Base-by-base conservation (phyloP, 768 basidiomycete genomes). In the Sarcodon aspratus region DNA sequence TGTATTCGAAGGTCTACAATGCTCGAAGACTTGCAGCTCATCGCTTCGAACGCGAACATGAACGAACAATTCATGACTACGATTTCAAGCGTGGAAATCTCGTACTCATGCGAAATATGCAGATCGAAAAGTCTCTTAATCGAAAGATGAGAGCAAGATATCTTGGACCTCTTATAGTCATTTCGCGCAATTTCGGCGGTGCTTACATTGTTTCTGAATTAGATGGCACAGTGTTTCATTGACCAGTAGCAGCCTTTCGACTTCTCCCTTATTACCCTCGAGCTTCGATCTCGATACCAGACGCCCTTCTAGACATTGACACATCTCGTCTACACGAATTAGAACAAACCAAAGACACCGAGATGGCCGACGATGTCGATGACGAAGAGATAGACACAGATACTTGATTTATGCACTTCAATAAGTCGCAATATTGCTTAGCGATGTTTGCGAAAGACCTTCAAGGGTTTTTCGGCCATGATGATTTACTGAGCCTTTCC, bases 71-170 rank as follows among this genome's bases (percentile, higher is more conserved):
- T 17, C 49, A 47, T 9, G 54, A 62, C 40, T 61, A 55, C 44
- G 34, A 63, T 38, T 64, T 64, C 49, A 27, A 48, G 21, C 59
- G 54, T 5, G 63, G 65, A 7, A 48, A 40, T 3, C 54, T 66
- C 0, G 60, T 68, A 0, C 58, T 66, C 0, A 50, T 65, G 1
- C 52, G 61, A 6, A 63, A 66, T 48, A 59, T 53, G 9, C 47
- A 51, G 3, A 51, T 62, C 21, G 61, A 64, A 37, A 56, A 54
- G 13, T 36, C 50, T 1, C 50, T 61, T 3, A 58, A 63, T 50
- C 33, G 53, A 2, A 66, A 65, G 46, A 49, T 48, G 32, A 50
- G 55, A 33, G 55, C 57, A 0, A 52, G 54, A 0, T 66, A 63
- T 33, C 36, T 61, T 0, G 60, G 63, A 3, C 63, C 60, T 0